These are phyloP conservation scores for Waitea zeae DNA, from an alignment of 1,284 basidiomycete genomes.

Conservation along the genomic window DNA sequence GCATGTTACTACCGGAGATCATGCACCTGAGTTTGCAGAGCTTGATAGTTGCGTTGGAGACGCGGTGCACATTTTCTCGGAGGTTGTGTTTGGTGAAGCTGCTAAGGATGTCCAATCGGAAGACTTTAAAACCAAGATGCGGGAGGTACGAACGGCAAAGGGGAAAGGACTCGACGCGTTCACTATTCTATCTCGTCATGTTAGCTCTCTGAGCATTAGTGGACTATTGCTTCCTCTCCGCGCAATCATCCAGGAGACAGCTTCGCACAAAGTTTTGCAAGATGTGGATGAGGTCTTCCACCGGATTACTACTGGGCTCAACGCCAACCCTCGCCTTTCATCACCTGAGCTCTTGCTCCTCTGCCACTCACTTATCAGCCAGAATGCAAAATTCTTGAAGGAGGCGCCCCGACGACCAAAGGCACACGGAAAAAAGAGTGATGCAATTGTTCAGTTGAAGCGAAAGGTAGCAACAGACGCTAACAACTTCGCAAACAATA, in stretches of 20 bases:
- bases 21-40: constrained; percentile 31
- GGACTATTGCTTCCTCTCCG: constrained; percentile 69
- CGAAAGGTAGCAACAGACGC: constrained; percentile 36
- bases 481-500: constrained; percentile 75
- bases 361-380: constrained; percentile 81
- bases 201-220: constrained; percentile 64
- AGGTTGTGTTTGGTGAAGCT: constrained; percentile 91
- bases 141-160: constrained; percentile 69
- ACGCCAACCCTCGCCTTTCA: constrained; percentile 61
- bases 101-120: constrained; percentile 81
- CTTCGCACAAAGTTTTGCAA: constrained; percentile 67
- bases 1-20: constrained; percentile 53
- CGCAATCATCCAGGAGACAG: constrained; percentile 77
- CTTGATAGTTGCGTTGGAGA: constrained; percentile 71
- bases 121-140: constrained; percentile 90
- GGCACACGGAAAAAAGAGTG: constrained; percentile 23
- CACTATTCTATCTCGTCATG: constrained; percentile 58
- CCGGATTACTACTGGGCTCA: constrained; percentile 72
- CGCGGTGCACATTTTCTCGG: constrained; percentile 68
- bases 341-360: constrained; percentile 65
- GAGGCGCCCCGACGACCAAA: constrained; percentile 23
- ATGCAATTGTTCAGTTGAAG: constrained; percentile 65
- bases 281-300: constrained; percentile 82
- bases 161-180: constrained; percentile 78
- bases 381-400: constrained; percentile 75